Conservation (phyloP, 345 rosid species). For the Eutrema heterophyllum region DNA sequence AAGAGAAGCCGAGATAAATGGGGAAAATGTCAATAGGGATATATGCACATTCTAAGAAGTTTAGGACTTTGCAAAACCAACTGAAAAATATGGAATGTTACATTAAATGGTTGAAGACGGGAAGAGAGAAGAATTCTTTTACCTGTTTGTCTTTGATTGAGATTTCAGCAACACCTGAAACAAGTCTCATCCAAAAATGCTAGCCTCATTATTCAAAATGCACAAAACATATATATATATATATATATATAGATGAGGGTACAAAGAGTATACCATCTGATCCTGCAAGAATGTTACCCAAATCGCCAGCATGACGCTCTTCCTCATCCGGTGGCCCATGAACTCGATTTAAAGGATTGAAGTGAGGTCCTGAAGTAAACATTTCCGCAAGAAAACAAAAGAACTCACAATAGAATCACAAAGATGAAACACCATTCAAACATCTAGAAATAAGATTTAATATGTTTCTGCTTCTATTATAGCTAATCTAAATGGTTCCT, state of each 20-base stretch:
- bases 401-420: background rate
- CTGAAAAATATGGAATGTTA: background rate
- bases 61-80: background rate
- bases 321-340: constrained; percentile 74
- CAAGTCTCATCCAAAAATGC: background rate
- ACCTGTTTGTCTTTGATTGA: constrained; percentile 67
- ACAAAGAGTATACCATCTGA: constrained; percentile 50
- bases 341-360: constrained; percentile 74
- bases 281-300: constrained; percentile 84
- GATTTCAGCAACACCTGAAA: constrained; percentile 83
- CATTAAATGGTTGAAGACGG: background rate
- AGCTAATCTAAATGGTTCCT: background rate
- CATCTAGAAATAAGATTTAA: background rate
- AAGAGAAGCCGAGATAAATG: constrained; percentile 3
- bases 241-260: background rate
- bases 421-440: background rate
- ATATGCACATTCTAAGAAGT: background rate
- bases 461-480: background rate
- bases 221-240: background rate
- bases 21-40: background rate
- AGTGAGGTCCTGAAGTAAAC: constrained; percentile 71
- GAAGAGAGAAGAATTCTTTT: background rate
- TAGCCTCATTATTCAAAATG: constrained; percentile 1
- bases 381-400: background rate
- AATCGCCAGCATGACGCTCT: constrained; percentile 92